These are phyloP conservation scores for Trichoderma oligosporum DNA, from an alignment of 2,329 filamentous ascomycete species.

Conservation along the genomic window DNA sequence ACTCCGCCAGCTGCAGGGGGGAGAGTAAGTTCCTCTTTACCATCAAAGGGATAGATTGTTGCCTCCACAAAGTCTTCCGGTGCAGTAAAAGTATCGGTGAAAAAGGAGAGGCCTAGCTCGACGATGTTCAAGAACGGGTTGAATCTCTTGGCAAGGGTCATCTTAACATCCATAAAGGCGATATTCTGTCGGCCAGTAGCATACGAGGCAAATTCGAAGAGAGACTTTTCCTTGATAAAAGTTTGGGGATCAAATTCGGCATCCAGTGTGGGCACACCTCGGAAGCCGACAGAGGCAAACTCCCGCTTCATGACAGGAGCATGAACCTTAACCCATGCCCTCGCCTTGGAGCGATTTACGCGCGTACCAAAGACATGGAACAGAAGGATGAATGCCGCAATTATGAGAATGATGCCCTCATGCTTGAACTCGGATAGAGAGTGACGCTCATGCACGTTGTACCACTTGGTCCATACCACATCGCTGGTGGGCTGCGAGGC, in stretches of 20 bases:
- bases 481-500: constrained; percentile 42
- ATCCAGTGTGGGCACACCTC: constrained; percentile 50
- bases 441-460: constrained; percentile 90
- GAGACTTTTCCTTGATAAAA: constrained; percentile 78
- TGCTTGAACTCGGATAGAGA: constrained; percentile 78
- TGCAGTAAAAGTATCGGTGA: constrained; percentile 70
- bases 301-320: constrained; percentile 69
- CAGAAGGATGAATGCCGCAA: constrained; percentile 69
- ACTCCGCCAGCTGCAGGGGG: constrained; percentile 59
- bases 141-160: constrained; percentile 79
- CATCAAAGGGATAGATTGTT: constrained; percentile 83
- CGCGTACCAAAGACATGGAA: constrained; percentile 79
- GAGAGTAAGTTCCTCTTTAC: constrained; percentile 76
- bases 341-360: constrained; percentile 75
- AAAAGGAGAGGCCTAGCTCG: constrained; percentile 68
- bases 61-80: constrained; percentile 74
- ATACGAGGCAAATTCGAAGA: constrained; percentile 83
- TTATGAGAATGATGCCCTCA: constrained; percentile 75
- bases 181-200: constrained; percentile 89
- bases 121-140: constrained; percentile 64
- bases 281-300: constrained; percentile 83
- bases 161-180: constrained; percentile 81
- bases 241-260: constrained; percentile 37
- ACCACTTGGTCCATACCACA: constrained; percentile 87
- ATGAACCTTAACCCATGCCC: constrained; percentile 74